Evolutionary conservation across 352 stramenopile species (phyloP).

Genomic region (Phytophthora tentaculata): DNA sequence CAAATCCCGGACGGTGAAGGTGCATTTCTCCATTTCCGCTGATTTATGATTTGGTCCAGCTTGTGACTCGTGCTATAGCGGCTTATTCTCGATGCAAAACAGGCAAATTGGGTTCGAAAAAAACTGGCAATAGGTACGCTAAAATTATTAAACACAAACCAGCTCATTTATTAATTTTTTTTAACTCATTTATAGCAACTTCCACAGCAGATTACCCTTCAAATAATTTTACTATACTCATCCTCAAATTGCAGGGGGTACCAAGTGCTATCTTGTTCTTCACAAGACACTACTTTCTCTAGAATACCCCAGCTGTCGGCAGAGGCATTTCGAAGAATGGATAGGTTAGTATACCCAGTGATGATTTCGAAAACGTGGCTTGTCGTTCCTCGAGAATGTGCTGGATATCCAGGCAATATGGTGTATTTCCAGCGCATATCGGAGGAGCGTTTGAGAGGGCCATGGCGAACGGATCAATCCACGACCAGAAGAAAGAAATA

Average conservation of each 20-base stretch:
- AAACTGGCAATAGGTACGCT: too few species aligned
- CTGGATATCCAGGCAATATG: slow-evolving; percentile 22
- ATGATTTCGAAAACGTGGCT: slow-evolving; percentile 1
- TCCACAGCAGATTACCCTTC: too few species aligned
- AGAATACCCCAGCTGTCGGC: background rate
- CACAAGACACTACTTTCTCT: background rate
- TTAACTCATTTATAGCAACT: too few species aligned
- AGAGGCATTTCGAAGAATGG: background rate
- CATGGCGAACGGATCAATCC: slow-evolving; percentile 29
- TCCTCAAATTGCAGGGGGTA: slow-evolving; percentile 2
- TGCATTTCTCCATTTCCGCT: too few species aligned
- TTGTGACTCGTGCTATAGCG: too few species aligned
- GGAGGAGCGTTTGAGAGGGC: background rate
- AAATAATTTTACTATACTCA: slow-evolving; percentile 1
- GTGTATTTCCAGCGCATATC: slow-evolving; percentile 30
- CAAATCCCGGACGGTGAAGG: too few species aligned
- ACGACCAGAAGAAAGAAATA: slow-evolving; percentile 40
- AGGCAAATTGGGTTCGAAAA: too few species aligned
- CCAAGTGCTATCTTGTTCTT: background rate
- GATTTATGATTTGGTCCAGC: too few species aligned
- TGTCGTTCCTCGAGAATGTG: slow-evolving; percentile 24
- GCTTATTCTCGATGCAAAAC: too few species aligned
- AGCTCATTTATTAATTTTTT: too few species aligned
- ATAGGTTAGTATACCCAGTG: background rate
- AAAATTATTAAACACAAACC: too few species aligned